Base-by-base conservation (phyloP, 2,329 filamentous ascomycete species). In the Myriangium duriaei region DNA sequence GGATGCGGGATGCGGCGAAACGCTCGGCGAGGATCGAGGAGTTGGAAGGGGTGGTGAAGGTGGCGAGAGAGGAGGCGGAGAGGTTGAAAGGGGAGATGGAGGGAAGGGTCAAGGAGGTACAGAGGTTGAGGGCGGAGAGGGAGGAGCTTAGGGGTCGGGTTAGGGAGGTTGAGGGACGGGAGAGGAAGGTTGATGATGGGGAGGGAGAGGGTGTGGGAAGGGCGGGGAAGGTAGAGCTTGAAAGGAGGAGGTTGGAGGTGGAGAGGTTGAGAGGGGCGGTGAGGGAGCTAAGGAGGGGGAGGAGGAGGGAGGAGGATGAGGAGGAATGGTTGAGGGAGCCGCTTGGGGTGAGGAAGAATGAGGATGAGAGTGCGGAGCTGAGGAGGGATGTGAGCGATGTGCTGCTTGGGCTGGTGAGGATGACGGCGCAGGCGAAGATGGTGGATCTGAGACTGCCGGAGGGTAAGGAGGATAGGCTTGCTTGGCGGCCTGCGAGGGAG, bases 1-100 rank as follows among this genome's bases (percentile, higher is more conserved):
- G 84, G 41, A 87, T 91, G 78, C 76, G 79, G 41, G 86, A 92
- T 52, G 82, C 83, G 4, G 76, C 77, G 46, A 76, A 81, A 54
- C 87, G 88, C 59, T 75, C 81, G 11, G 74, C 76, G 35, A 71
- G 70, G 37, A 81, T 85, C 47, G 65, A 66, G 13, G 74, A 76
- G 38, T 66, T 85, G 10, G 79, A 84, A 56, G 17, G 15, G 4
- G 18, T n/a, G 3, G 78, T 79, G 65, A 78, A 78, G 64, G 68
- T 75, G 44, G 79, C 49, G 18, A 48, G 49, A 32, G 37, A 42
- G 15, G 51, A 57, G 11, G 30, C 17, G 14, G 30, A 42, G 13
- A 32, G 30, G 30, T 45, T 33, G 13, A 41, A 34, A 2, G 47
- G 69, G 34, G 61, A 67, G 12, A 67, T 81, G 41, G 68, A 69